These are phyloP conservation scores for Pinguiococcus pyrenoidosus DNA, from an alignment of 108 stramenopile genomes.

Conservation along the genomic window DNA sequence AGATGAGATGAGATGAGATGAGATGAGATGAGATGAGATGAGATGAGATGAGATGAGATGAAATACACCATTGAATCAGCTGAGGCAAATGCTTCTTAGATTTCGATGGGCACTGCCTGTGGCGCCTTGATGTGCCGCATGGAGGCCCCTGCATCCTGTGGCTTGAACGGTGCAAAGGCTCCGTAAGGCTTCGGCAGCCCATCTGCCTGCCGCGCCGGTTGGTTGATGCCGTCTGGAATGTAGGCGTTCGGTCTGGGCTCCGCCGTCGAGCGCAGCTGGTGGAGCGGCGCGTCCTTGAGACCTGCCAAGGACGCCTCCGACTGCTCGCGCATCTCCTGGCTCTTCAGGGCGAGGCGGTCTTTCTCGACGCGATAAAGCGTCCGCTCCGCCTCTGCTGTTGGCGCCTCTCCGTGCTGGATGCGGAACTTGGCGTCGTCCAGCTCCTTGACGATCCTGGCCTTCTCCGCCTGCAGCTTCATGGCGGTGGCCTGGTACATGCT, in stretches of 20 bases:
- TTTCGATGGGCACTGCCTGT: constrained; percentile 35
- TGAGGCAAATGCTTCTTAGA: too few species aligned
- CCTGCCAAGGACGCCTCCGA: constrained; percentile 12
- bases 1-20: too few species aligned
- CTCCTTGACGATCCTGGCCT: too few species aligned
- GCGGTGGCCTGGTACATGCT: constrained; percentile 53
- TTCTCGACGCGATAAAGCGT: constrained; percentile 24
- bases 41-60: too few species aligned
- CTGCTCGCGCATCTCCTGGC: not conserved
- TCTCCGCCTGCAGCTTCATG: constrained; percentile 46
- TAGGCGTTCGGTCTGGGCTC: constrained; percentile 53
- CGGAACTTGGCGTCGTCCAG: constrained; percentile 11
- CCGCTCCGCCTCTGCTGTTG: constrained; percentile 34
- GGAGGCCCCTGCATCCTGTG: constrained; percentile 26
- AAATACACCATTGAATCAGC: too few species aligned
- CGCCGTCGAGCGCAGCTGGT: constrained; percentile 33
- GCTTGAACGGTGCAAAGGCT: constrained; percentile 45
- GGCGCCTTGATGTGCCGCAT: constrained; percentile 48
- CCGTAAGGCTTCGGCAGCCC: constrained; percentile 52
- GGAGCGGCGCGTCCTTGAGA: not conserved
- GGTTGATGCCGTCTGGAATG: constrained; percentile 46
- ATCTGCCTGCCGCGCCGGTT: too few species aligned
- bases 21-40: too few species aligned
- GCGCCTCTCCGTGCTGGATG: constrained; percentile 25
- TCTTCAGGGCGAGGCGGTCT: not conserved